These are phyloP conservation scores for Fraxinus angustifolia DNA, from an alignment of 305 asterid species.

Conservation along the genomic window DNA sequence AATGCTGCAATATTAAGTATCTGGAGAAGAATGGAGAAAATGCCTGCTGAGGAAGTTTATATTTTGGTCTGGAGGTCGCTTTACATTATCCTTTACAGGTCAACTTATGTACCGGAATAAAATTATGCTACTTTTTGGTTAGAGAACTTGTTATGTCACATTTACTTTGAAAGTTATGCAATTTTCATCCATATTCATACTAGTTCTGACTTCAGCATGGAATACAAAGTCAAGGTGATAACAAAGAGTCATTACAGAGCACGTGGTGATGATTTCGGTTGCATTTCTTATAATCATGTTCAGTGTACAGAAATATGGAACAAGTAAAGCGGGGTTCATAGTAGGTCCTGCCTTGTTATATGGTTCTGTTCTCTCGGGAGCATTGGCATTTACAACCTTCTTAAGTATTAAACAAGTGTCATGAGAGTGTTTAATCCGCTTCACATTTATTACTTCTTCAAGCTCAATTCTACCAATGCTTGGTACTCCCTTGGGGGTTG, in stretches of 20 bases:
- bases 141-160: not conserved
- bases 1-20: not conserved
- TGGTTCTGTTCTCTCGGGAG: constrained; percentile 97
- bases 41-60: constrained; percentile 7
- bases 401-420: constrained; percentile 69
- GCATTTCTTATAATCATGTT: constrained; percentile 84
- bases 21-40: constrained; percentile 1
- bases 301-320: constrained; percentile 95
- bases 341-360: constrained; percentile 97
- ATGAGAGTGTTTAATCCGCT: constrained; percentile 84
- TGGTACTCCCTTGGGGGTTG: constrained; percentile 99
- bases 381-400: constrained; percentile 89
- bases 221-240: constrained; percentile 17
- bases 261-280: constrained; percentile 86
- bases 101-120: not conserved
- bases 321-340: constrained; percentile 91
- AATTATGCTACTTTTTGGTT: constrained; percentile 5
- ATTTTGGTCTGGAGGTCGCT: constrained; percentile 5
- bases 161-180: constrained; percentile 16
- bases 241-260: constrained; percentile 51
- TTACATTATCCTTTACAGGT: constrained; percentile 8
- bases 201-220: constrained; percentile 17
- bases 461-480: constrained; percentile 80
- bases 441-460: constrained; percentile 83
- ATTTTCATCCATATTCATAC: constrained; percentile 1